Evolutionary conservation across 345 rosid species (phyloP).

Genomic region (Viola odorata): DNA sequence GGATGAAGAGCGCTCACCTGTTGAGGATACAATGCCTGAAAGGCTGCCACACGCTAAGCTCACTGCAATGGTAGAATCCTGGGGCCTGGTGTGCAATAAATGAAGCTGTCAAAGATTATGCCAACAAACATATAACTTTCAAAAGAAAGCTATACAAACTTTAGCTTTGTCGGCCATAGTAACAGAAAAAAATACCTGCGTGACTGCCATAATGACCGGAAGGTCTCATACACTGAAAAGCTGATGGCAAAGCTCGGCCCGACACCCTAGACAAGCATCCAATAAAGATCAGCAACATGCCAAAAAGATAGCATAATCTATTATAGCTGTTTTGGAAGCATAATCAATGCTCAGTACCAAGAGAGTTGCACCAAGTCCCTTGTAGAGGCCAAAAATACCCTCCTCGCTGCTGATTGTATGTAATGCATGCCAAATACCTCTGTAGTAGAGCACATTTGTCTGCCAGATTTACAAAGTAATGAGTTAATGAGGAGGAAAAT

Average conservation of each 20-base stretch:
- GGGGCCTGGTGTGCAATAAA: slow-evolving; percentile 43
- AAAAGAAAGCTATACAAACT: not conserved
- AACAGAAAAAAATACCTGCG: slow-evolving; percentile 38
- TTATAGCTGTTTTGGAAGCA: not conserved
- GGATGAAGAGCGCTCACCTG: slow-evolving; percentile 48
- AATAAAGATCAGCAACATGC: slow-evolving; percentile 2
- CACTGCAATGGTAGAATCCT: slow-evolving; percentile 59
- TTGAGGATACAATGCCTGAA: slow-evolving; percentile 96
- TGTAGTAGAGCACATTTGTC: slow-evolving; percentile 72
- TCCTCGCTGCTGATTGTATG: slow-evolving; percentile 76
- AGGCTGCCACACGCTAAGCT: slow-evolving; percentile 96
- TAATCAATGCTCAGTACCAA: slow-evolving; percentile 45
- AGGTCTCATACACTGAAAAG: slow-evolving; percentile 68
- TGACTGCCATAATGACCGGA: slow-evolving; percentile 65
- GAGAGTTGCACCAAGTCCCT: slow-evolving; percentile 95
- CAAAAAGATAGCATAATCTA: not conserved
- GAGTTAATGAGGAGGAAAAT: not conserved
- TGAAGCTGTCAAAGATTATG: not conserved
- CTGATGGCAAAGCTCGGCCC: slow-evolving; percentile 92
- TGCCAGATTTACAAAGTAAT: slow-evolving; percentile 28
- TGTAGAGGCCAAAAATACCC: slow-evolving; percentile 77
- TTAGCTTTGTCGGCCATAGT: not conserved
- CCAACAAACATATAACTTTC: not conserved
- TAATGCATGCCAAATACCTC: slow-evolving; percentile 75
- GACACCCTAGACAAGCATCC: slow-evolving; percentile 55